Evolutionary conservation across 495 filamentous ascomycete genomes (phyloP), one percentile per base, ranked within the genome.

Genomic region (Chaetomium fimeti): DNA sequence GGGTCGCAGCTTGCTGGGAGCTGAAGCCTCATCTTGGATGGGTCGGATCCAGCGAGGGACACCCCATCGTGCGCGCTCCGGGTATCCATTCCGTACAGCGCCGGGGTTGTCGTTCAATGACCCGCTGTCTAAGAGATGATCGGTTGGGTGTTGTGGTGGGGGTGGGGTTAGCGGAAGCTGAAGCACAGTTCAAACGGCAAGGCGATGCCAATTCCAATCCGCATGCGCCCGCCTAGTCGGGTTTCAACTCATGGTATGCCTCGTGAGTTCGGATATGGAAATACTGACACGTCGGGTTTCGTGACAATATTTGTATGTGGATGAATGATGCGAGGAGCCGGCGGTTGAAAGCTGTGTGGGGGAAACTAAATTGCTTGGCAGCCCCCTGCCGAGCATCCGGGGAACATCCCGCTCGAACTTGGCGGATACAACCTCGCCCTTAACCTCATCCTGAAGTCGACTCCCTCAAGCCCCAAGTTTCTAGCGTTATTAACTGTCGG

Each of bases 1-100:
- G 91, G 91, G 64, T 92, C 90, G 66, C 89, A 91, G 67, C 89
- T 93, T 29, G 87, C 78, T 1, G 91, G 91, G 49, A 95, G 84
- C 66, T 79, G 75, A 29, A 84, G 71, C 72, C 75, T 81, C 32
- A 65, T 45, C 63, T 61, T 70, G 60, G 59, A 54, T 15, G 67
- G 42, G 42, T 70, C 68, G 11, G 68, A 71, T 1, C 68, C 72
- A 42, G 68, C 66, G 24, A 68, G 68, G 0, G 71, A 72, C 25
- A 60, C 57, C 24, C 47, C 67, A 43, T 75, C 73, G 18, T 61
- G 66, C 6, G 56, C 60, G 58, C 69, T 70, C 15, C 67, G 67
- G 16, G 62, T 38, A 36, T 76, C 72, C 74, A 74, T 74, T 55
- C 24, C 13, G 25, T 2, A 56, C 13, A 6, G 11, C 7, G 42